A percentile compares a stretch with the other conserved stretches of the same genome.
Evolutionary conservation across 202 grass and related monocot genomes (phyloP).

Genomic region (Dendrocalamus latiflorus): DNA sequence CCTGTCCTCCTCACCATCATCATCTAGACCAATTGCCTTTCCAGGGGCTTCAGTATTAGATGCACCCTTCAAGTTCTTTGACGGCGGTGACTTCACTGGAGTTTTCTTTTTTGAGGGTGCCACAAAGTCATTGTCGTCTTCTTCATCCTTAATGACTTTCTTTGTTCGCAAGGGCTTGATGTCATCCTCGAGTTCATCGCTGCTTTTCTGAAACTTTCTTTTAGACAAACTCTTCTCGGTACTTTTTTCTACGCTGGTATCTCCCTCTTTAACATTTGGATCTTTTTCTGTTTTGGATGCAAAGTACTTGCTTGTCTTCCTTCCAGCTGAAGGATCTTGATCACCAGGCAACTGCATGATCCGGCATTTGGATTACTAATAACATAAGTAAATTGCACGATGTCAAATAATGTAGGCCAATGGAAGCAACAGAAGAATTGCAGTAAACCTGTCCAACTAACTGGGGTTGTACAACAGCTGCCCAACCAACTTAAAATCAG

Average conservation of each 20-base stretch:
- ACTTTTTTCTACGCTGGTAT: conserved; percentile 23
- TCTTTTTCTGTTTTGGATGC: conserved; percentile 46
- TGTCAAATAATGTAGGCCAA: background rate
- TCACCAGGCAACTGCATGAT: conserved; percentile 27
- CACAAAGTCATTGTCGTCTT: conserved; percentile 68
- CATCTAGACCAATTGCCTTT: conserved; percentile 23
- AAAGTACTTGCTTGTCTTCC: conserved; percentile 90
- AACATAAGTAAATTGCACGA: background rate
- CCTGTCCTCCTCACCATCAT: conserved; percentile 35
- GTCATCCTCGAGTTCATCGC: conserved; percentile 41
- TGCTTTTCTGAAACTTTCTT: conserved; percentile 53
- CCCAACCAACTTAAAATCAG: background rate
- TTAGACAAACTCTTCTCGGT: conserved; percentile 42
- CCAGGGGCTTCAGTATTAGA: conserved; percentile 33
- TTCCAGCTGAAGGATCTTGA: conserved; percentile 67
- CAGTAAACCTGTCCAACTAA: background rate
- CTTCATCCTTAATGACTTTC: conserved; percentile 47
- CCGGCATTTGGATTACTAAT: background rate
- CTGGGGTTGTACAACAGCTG: background rate
- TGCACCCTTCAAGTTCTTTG: conserved; percentile 64
- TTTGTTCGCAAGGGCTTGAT: conserved; percentile 48
- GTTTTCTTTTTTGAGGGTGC: conserved; percentile 42
- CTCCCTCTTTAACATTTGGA: conserved; percentile 33
- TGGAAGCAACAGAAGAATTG: background rate
- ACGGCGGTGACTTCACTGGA: conserved; percentile 43